Conservation (phyloP, 768 basidiomycete genomes). For the Leccinum ochraceum region DNA sequence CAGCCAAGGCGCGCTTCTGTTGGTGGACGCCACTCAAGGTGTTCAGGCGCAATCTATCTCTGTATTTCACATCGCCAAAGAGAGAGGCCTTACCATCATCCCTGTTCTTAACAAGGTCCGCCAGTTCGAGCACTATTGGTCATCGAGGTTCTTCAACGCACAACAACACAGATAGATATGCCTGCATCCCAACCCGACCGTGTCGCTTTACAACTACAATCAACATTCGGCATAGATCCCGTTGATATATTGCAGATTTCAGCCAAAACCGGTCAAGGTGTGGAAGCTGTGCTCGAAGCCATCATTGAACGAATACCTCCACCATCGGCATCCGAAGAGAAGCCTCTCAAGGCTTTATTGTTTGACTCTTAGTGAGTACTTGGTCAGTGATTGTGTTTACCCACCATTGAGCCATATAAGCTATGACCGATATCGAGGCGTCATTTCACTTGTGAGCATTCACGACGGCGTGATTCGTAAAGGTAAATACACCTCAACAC, state of each 20-base stretch:
- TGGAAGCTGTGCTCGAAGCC: slow-evolving; percentile 73
- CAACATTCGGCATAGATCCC: slow-evolving; percentile 80
- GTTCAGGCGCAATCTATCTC: slow-evolving; percentile 97
- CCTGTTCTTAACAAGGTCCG: slow-evolving; percentile 90
- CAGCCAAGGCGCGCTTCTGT: slow-evolving; percentile 83
- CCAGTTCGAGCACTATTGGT: neutral
- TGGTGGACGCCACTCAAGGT: slow-evolving; percentile 97
- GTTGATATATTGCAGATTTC: slow-evolving; percentile 77
- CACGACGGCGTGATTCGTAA: slow-evolving; percentile 79
- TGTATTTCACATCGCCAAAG: slow-evolving; percentile 86
- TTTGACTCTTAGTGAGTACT: slow-evolving; percentile 86
- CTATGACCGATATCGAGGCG: slow-evolving; percentile 94
- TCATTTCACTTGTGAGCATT: slow-evolving; percentile 87
- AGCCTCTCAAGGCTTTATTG: slow-evolving; percentile 77
- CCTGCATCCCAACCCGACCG: slow-evolving; percentile 84
- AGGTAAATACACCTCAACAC: slow-evolving; percentile 45
- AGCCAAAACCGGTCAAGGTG: slow-evolving; percentile 90
- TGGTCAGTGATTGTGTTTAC: neutral
- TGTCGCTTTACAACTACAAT: slow-evolving; percentile 77
- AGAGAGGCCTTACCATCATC: slow-evolving; percentile 78
- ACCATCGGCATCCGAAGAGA: slow-evolving; percentile 54
- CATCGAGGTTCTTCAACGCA: slow-evolving; percentile 3
- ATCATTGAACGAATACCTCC: slow-evolving; percentile 86
- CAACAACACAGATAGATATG: slow-evolving; percentile 73
- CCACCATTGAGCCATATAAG: slow-evolving; percentile 40